These are phyloP conservation scores for Cladosporium colombiae DNA, from an alignment of 2,329 filamentous ascomycete species.

Conservation along the genomic window DNA sequence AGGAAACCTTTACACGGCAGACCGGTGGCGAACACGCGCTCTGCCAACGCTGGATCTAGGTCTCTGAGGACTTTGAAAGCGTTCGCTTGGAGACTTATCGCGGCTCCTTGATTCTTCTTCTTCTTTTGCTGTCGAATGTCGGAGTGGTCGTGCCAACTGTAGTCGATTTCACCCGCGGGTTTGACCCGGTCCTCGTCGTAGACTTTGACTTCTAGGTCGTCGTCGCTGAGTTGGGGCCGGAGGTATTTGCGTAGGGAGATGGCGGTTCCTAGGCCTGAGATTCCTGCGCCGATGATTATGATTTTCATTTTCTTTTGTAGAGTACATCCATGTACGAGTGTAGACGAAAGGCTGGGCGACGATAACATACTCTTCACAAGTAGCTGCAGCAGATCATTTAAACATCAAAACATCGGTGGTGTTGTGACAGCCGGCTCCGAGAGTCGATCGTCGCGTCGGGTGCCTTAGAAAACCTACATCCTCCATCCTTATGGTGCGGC, in stretches of 20 bases:
- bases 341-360: neutral
- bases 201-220: neutral
- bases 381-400: neutral
- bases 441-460: neutral
- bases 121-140: neutral
- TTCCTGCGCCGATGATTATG: conserved; percentile 5
- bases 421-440: neutral
- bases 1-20: conserved; percentile 13
- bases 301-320: conserved; percentile 14
- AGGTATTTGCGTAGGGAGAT: conserved; percentile 14
- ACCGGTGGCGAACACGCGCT: conserved; percentile 2
- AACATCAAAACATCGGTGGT: neutral
- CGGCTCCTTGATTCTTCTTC: conserved; percentile 17
- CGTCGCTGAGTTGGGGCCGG: neutral
- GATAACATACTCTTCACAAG: too few species aligned
- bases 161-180: neutral
- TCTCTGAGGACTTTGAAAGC: conserved; percentile 13
- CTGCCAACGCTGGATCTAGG: conserved; percentile 6
- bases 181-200: conserved; percentile 1
- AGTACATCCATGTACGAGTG: neutral
- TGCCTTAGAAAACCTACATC: neutral
- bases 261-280: conserved; percentile 14
- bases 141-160: conserved; percentile 14
- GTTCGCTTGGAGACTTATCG: conserved; percentile 15
- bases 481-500: neutral